These are phyloP conservation scores for Hsuehochloa calcarea DNA, from an alignment of 176 grass and related monocot species.

Conservation along the genomic window DNA sequence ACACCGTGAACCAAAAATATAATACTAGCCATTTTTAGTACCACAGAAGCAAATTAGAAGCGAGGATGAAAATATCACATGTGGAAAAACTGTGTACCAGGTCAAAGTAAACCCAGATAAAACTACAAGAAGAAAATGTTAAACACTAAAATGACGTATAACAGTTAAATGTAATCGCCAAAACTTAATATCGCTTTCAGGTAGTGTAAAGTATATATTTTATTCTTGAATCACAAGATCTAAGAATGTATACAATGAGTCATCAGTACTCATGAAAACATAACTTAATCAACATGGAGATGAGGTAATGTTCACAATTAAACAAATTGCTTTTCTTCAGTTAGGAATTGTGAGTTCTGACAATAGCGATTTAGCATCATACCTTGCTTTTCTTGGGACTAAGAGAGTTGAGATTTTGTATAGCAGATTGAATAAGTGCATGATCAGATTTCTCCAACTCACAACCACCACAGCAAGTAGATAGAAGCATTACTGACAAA, in stretches of 20 bases:
- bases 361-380: constrained; percentile 17
- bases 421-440: constrained; percentile 39
- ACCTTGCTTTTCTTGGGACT: constrained; percentile 43
- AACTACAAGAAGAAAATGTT: neutral
- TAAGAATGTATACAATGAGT: neutral
- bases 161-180: neutral
- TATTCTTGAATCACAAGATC: neutral
- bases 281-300: neutral
- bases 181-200: neutral
- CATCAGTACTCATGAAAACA: neutral
- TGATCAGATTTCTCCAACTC: constrained; percentile 38
- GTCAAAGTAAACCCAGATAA: constrained; percentile 17
- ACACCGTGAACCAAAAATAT: neutral
- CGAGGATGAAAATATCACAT: neutral
- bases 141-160: neutral
- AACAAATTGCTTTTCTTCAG: neutral
- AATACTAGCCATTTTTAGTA: neutral
- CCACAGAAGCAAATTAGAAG: constrained; percentile 11
- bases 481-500: constrained; percentile 48
- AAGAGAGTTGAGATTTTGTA: constrained; percentile 55
- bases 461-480: constrained; percentile 25
- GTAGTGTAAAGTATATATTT: neutral
- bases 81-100: neutral
- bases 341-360: neutral
- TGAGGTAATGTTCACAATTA: neutral